A percentile compares a stretch with the other conserved stretches of the same genome.
Conservation (phyloP, 176 grass and related monocot genomes). For the Raddia distichophylla region DNA sequence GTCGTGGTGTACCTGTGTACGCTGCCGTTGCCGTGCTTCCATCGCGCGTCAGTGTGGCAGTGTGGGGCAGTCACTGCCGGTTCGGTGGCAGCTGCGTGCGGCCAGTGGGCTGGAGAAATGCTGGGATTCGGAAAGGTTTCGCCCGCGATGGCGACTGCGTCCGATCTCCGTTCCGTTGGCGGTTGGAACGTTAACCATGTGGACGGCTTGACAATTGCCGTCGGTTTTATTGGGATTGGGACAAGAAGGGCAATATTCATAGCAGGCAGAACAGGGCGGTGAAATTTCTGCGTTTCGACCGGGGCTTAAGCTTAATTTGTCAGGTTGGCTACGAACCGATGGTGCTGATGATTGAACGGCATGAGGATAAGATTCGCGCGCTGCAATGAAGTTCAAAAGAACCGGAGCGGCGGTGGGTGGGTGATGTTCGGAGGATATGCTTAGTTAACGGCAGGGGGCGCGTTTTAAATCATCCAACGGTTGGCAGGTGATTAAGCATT, state of each 20-base stretch:
- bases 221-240: too few relatives aligned
- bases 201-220: too few relatives aligned
- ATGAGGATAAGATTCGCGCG: not conserved
- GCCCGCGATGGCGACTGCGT: not conserved
- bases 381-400: not conserved
- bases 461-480: not conserved
- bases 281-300: too few relatives aligned
- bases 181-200: too few relatives aligned
- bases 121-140: not conserved
- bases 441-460: too few relatives aligned
- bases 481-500: not conserved
- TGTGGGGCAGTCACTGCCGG: not conserved
- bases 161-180: too few relatives aligned
- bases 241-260: too few relatives aligned
- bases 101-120: not conserved
- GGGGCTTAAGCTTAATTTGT: not conserved
- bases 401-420: not conserved
- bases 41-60: too few relatives aligned
- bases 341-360: not conserved
- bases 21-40: not conserved
- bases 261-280: too few relatives aligned
- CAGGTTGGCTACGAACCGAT: too few relatives aligned
- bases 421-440: not conserved
- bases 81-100: not conserved
- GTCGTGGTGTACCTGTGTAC: not conserved